phyloP scores from a whole-genome alignment of 768 basidiomycete species.

The Serendipita sp. region DNA sequence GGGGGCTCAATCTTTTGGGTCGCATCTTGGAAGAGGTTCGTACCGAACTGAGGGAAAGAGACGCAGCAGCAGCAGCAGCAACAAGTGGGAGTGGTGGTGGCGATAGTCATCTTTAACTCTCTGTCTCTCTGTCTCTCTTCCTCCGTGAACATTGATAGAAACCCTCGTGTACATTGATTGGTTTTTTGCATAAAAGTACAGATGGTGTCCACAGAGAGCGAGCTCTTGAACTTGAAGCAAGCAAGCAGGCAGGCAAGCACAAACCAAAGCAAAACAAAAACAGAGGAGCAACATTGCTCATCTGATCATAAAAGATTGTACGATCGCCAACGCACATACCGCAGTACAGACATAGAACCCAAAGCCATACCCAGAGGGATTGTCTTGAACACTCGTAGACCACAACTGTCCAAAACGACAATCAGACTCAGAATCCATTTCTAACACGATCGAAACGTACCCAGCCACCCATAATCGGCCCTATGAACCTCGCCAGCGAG shows the following conservation, averaged over 20 bases:
- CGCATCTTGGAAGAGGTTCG: conserved; percentile 30
- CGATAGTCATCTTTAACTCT: neutral
- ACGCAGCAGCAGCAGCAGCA: neutral
- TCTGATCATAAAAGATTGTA: conserved; percentile 61
- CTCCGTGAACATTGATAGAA: neutral
- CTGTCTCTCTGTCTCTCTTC: neutral
- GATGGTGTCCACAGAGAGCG: too few relatives aligned
- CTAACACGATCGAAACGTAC: conserved; percentile 32
- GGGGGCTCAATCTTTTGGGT: conserved; percentile 45
- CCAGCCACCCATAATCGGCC: conserved; percentile 71
- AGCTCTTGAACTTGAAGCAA: too few relatives aligned
- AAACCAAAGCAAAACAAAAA: too few relatives aligned
- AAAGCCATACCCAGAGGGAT: conserved; percentile 54
- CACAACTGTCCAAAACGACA: conserved; percentile 38
- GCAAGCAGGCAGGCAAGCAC: too few relatives aligned
- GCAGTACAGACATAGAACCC: conserved; percentile 54
- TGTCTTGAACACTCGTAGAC: conserved; percentile 50
- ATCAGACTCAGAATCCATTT: neutral
- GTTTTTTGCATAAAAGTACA: too few relatives aligned
- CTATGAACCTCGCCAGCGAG: conserved; percentile 79
- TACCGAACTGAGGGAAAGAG: conserved; percentile 20
- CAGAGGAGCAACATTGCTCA: conserved; percentile 15
- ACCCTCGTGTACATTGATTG: neutral
- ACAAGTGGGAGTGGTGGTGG: neutral
- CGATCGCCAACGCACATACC: conserved; percentile 43